Base-by-base conservation (phyloP, 495 filamentous ascomycete genomes). In the Neurospora africana region DNA sequence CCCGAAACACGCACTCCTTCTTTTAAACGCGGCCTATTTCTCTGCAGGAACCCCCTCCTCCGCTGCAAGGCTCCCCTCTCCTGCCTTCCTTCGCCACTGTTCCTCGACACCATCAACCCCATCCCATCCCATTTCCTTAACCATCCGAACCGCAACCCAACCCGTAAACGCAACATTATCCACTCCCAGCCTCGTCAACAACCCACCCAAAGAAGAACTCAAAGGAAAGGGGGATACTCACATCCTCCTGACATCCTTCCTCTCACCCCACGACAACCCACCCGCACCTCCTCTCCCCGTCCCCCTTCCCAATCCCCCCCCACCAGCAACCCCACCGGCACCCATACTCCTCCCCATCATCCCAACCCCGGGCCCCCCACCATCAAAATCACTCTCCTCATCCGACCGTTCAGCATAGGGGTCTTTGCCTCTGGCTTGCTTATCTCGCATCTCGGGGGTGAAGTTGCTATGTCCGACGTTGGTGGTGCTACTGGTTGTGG, bases 391-490 rank as follows among this genome's bases (percentile, higher is more conserved):
- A 19, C 53, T 65, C 23, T 65, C 53, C 27, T 65, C 53, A 65
- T 65, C 53, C 15, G 53, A 65, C 53, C 53, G 2, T 19, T 65
- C 53, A 17, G 53, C 53, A 65, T 85, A 86, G 2, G 84, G 84
- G 74, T 86, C 81, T 71, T 86, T 86, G 27, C 85, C 85, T n/a
- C 86, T 78, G 5, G 86, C 85, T 75, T 88, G 86, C 7, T 82
- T 81, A 74, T 87, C 84, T 70, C 83, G 82, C 85, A 85, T 86
- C 58, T 78, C 65, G 17, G 78, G 36, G 11, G 82, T 82, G 76
- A 84, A 82, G 35, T 5, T 58, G 30, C 36, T 41, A 23, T 41
- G 35, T 19, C 40, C 43, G 47, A 27, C 21, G 2, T 27, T 27
- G 47, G 47, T 58, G 47, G 21, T 58, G 5, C 47, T 58, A 41